Evolutionary conservation across 495 filamentous ascomycete genomes (phyloP).

Genomic region (Tuber microsphaerosporum): DNA sequence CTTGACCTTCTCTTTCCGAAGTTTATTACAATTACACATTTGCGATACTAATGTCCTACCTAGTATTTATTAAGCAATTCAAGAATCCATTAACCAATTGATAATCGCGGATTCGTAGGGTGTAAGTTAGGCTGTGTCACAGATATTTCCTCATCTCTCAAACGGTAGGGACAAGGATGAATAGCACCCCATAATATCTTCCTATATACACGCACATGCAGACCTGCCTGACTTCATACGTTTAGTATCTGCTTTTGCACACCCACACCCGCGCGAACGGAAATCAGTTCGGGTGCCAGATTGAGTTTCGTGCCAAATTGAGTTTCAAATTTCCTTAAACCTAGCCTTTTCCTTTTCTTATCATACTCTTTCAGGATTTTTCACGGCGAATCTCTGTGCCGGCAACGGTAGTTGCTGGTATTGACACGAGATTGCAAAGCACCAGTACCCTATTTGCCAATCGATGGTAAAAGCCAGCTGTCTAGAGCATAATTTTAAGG

Average conservation of each 20-base stretch:
- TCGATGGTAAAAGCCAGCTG: not conserved
- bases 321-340: constrained; percentile 5
- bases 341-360: not conserved
- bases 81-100: not conserved
- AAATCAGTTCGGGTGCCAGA: not conserved
- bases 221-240: not conserved
- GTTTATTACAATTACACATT: not conserved
- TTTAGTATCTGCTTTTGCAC: not conserved
- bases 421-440: not conserved
- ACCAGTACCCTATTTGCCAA: not conserved
- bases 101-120: not conserved
- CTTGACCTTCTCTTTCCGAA: not conserved
- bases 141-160: not conserved
- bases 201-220: not conserved
- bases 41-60: not conserved
- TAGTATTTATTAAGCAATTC: not conserved
- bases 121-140: not conserved
- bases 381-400: not conserved
- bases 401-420: constrained; percentile 1
- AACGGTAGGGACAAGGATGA: not conserved
- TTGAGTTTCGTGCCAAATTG: constrained; percentile 2
- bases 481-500: not conserved
- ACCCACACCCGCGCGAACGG: constrained; percentile 1
- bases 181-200: not conserved
- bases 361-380: not conserved